Evolutionary conservation across 805 yeast species (phyloP), one percentile per base, ranked within the genome.

Genomic region (Candida ulmi): DNA sequence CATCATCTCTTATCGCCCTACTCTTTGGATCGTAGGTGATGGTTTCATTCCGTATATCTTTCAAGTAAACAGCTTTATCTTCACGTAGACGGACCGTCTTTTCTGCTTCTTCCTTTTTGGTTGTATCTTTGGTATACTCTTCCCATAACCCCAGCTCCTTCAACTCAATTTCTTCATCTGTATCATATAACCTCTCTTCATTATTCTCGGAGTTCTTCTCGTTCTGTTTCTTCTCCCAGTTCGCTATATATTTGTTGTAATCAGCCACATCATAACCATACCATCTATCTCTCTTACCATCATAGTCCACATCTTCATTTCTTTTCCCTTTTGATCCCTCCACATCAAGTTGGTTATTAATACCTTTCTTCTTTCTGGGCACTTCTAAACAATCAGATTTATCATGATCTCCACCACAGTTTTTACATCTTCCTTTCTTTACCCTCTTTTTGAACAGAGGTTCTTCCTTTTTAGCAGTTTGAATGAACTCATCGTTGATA

Each of bases 1-100:
- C 41, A 18, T 58, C 63, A 38, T 58, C 57, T 39, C 62, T 54
- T 37, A 62, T 54, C 17, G 59, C 45, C 40, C 80, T 61, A 3
- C 81, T 69, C 50, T 69, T 75, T 2, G 83, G 80, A 50, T 78
- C 78, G 49, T 73, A 74, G 17, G 69, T 66, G 8, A 72, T 58
- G 31, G 68, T 71, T 21, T 61, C 67, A 44, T 69, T 64, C 6
- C 50, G 38, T 11, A 75, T 61, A 33, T 80, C 70, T 54, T 76
- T 63, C 50, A 76, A 52, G 66, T 87, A 77, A 45, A 76, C 60
- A n/a, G 96, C 95, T 30, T 77, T 77, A 53, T 88, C 96, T 44
- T 80, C 83, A 39, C 90, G 57, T 25, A 83, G 76, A 36, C 95
- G 62, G 0, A 83, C 71, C 8, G 74, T 58, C 38, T 63, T 65